phyloP scores from a whole-genome alignment of 805 yeast genomes.

The Wickerhamomyces subpelliculosus region DNA sequence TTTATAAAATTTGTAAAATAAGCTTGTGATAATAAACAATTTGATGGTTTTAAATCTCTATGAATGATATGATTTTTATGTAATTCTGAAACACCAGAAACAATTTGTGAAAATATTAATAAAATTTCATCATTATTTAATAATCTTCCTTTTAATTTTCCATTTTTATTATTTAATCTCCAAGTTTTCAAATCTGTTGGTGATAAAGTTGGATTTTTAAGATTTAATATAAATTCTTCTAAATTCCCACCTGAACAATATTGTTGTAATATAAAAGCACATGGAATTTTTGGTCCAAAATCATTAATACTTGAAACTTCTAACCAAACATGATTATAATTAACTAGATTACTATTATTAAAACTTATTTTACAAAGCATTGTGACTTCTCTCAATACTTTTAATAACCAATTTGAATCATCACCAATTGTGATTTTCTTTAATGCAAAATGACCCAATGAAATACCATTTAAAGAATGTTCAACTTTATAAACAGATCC shows the following conservation, averaged over 20 bases:
- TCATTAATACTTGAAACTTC: conserved; percentile 52
- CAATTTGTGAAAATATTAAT: conserved; percentile 59
- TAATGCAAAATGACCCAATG: conserved; percentile 75
- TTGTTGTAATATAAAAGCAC: conserved; percentile 78
- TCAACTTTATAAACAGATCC: conserved; percentile 82
- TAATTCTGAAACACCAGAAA: conserved; percentile 62
- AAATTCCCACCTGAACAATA: conserved; percentile 86
- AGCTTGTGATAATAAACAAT: conserved; percentile 50
- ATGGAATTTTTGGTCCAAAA: conserved; percentile 55
- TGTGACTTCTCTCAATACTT: conserved; percentile 72
- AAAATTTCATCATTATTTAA: conserved; percentile 57
- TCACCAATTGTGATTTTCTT: conserved; percentile 83
- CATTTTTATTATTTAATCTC: conserved; percentile 21
- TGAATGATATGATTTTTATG: conserved; percentile 77
- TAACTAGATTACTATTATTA: conserved; percentile 57
- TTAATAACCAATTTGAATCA: conserved; percentile 57
- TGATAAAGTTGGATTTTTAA: conserved; percentile 29
- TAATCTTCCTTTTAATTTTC: conserved; percentile 20
- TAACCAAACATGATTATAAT: conserved; percentile 89
- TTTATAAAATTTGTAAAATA: conserved; percentile 13
- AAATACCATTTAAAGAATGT: conserved; percentile 65
- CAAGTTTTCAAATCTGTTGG: conserved; percentile 32
- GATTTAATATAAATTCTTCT: conserved; percentile 51
- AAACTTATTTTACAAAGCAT: conserved; percentile 46
- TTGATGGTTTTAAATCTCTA: conserved; percentile 84